Conservation (phyloP, 2,329 filamentous ascomycete species). For the Lecanicillium sp. region DNA sequence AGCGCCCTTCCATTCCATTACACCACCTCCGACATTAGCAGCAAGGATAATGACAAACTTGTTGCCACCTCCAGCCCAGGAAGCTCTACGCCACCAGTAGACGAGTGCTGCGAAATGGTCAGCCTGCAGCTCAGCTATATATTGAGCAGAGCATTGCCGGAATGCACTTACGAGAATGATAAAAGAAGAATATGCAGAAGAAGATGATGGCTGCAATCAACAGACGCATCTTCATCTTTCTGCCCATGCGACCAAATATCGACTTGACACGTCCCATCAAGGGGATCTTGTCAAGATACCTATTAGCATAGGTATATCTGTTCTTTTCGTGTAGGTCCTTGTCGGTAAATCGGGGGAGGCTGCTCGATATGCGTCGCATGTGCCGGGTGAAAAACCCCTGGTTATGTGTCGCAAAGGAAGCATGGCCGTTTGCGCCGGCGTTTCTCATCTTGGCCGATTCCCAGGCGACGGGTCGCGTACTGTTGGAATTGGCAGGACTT, state of each 20-base stretch:
- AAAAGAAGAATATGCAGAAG: conserved; percentile 56
- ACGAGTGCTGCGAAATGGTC: conserved; percentile 35
- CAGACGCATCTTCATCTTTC: conserved; percentile 57
- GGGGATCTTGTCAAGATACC: conserved; percentile 37
- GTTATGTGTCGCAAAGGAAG: conserved; percentile 72
- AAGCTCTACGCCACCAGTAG: conserved; percentile 61
- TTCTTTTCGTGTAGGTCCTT: conserved; percentile 61
- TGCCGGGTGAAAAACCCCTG: conserved; percentile 83
- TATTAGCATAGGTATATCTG: conserved; percentile 56
- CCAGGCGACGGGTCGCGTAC: conserved; percentile 59
- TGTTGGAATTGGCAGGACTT: conserved; percentile 53
- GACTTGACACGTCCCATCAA: conserved; percentile 38
- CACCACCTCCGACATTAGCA: conserved; percentile 89
- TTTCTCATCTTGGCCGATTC: conserved; percentile 73
- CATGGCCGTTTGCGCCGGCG: conserved; percentile 63
- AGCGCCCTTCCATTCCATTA: conserved; percentile 98
- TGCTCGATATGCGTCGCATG: conserved; percentile 71
- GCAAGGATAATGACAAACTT: conserved; percentile 92
- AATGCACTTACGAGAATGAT: conserved; percentile 59
- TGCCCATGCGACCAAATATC: conserved; percentile 44
- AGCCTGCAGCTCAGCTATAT: conserved; percentile 10
- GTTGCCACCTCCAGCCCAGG: conserved; percentile 70
- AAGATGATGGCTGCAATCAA: conserved; percentile 52
- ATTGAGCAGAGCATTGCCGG: background rate
- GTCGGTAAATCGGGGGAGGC: conserved; percentile 63